phyloP scores from a whole-genome alignment of 371 early-diverging fungal species.

The Cokeromyces recurvatus region DNA sequence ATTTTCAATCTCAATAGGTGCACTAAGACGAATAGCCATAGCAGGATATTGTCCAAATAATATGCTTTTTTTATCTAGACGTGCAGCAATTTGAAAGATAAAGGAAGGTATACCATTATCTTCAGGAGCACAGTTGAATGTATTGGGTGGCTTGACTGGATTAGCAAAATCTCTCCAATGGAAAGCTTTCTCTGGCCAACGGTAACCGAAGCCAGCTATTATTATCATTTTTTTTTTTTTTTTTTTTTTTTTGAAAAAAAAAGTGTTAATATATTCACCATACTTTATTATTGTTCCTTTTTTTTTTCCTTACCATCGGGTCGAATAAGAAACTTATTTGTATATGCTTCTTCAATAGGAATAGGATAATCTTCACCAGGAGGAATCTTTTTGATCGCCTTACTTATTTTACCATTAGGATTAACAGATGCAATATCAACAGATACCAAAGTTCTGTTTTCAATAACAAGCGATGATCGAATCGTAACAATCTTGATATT shows the following conservation, averaged over 20 bases:
- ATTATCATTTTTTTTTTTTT: not conserved
- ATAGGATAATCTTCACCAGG: conserved; percentile 83
- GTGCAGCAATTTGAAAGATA: conserved; percentile 66
- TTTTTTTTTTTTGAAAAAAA: no score
- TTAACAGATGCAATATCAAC: conserved; percentile 82
- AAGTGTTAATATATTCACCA: no score
- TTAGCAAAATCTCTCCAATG: conserved; percentile 66
- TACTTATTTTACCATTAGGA: conserved; percentile 50
- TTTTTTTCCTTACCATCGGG: conserved; percentile 61
- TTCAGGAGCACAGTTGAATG: conserved; percentile 36
- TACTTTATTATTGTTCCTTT: no score
- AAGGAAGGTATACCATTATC: conserved; percentile 58
- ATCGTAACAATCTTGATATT: conserved; percentile 92
- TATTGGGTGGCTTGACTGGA: conserved; percentile 30
- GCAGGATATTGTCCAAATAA: conserved; percentile 71
- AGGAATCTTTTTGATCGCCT: conserved; percentile 43
- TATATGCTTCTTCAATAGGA: conserved; percentile 82
- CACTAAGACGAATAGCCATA: conserved; percentile 78
- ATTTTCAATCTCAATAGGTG: conserved; percentile 95
- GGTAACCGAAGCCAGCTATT: conserved; percentile 71
- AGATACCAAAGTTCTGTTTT: conserved; percentile 75
- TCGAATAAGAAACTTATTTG: conserved; percentile 72
- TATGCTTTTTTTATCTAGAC: conserved; percentile 47
- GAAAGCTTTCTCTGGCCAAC: conserved; percentile 64
- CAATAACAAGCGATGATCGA: conserved; percentile 77